Evolutionary conservation across 176 grass and related monocot species (phyloP).

Genomic region (Bothriochloa decipiens): DNA sequence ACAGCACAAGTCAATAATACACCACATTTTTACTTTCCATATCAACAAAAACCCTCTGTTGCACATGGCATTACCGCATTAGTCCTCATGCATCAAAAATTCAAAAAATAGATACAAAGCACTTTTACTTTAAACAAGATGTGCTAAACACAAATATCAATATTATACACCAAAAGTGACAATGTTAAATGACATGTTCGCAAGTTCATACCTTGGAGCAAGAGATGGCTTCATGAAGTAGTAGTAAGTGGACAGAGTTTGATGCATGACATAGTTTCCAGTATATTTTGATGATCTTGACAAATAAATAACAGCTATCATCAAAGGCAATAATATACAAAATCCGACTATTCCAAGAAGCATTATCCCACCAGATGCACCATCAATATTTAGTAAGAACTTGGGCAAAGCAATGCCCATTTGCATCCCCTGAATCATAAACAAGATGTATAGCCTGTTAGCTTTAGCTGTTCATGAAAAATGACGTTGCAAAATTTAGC

Average conservation of each 20-base stretch:
- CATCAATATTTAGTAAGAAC: constrained; percentile 94
- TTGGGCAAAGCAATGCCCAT: constrained; percentile 98
- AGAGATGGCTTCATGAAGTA: constrained; percentile 99
- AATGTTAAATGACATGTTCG: background rate
- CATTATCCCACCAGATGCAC: constrained; percentile 92
- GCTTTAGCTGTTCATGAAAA: constrained; percentile 10
- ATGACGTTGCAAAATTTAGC: background rate
- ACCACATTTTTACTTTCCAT: background rate
- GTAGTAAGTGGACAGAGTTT: constrained; percentile 94
- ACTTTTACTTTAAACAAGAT: background rate
- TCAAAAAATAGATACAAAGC: background rate
- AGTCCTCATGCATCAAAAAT: background rate
- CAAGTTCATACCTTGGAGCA: constrained; percentile 80
- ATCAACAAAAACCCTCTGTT: background rate
- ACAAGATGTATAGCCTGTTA: constrained; percentile 27
- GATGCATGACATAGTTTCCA: constrained; percentile 99
- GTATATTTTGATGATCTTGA: constrained; percentile 99
- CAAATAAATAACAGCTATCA: constrained; percentile 99
- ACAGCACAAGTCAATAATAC: background rate
- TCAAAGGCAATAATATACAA: constrained; percentile 90
- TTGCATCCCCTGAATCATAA: constrained; percentile 75
- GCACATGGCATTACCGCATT: background rate
- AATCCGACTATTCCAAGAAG: constrained; percentile 93
- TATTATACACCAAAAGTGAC: background rate
- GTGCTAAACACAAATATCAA: background rate